These are phyloP conservation scores for Talaromyces thailandensis DNA, from an alignment of 495 filamentous ascomycete genomes.

Conservation along the genomic window DNA sequence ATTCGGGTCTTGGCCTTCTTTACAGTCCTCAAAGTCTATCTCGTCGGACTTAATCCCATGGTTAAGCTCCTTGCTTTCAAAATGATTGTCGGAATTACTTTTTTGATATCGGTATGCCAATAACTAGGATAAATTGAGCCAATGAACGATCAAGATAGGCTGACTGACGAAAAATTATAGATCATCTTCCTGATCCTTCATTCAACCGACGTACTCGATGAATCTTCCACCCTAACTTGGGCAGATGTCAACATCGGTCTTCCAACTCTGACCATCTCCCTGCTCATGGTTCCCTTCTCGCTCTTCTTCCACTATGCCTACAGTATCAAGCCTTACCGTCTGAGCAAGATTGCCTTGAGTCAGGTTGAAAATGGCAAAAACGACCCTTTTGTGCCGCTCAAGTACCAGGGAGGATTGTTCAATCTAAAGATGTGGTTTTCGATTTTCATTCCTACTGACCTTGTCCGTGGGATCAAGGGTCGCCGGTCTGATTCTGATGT, in stretches of 20 bases:
- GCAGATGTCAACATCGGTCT: conserved; percentile 24
- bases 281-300: conserved; percentile 26
- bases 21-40: conserved; percentile 11
- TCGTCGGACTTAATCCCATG: conserved; percentile 15
- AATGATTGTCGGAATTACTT: conserved; percentile 20
- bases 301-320: conserved; percentile 25
- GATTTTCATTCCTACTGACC: background rate
- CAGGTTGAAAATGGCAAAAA: background rate
- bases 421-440: background rate
- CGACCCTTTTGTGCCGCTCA: background rate
- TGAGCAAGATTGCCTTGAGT: background rate
- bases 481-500: background rate
- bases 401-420: background rate
- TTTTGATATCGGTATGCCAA: conserved; percentile 16
- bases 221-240: conserved; percentile 17
- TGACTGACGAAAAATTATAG: background rate
- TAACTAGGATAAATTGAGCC: background rate
- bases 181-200: conserved; percentile 20
- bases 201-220: conserved; percentile 13
- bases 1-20: conserved; percentile 19
- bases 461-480: background rate
- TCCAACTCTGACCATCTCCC: conserved; percentile 22
- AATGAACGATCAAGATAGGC: conserved; percentile 9
- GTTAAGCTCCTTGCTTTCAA: conserved; percentile 25
- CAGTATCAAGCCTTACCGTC: conserved; percentile 14